Evolutionary conservation across 192 early-diverging fungal genomes (phyloP).

Genomic region (Coemansia sp.): DNA sequence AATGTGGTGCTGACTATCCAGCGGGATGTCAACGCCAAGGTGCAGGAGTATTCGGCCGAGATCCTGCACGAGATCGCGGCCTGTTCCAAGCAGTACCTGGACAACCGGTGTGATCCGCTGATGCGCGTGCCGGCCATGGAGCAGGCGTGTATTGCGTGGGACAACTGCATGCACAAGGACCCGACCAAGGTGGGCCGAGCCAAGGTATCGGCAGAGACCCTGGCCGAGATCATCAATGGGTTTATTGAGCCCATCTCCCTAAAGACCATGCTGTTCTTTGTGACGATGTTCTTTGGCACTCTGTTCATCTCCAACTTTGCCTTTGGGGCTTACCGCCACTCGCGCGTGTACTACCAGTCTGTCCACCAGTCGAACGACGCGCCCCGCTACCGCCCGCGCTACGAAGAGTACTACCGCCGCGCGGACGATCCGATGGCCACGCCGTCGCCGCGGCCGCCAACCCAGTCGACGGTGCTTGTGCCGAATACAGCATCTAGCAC

Average conservation of each 20-base stretch:
- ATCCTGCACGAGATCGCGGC: conserved; percentile 55
- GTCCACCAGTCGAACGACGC: conserved; percentile 15
- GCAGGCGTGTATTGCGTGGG: conserved; percentile 55
- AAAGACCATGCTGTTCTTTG: conserved; percentile 69
- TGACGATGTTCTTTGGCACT: conserved; percentile 44
- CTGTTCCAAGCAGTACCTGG: conserved; percentile 60
- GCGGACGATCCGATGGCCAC: conserved; percentile 9
- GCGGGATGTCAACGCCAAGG: conserved; percentile 64
- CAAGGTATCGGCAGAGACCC: conserved; percentile 72
- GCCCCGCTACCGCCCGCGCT: neutral
- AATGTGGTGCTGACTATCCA: conserved; percentile 66
- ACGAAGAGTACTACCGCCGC: too few relatives aligned
- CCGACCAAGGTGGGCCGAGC: conserved; percentile 60
- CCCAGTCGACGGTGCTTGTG: too few relatives aligned
- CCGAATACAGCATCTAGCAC: too few relatives aligned
- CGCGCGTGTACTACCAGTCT: conserved; percentile 30
- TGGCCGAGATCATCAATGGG: conserved; percentile 76
- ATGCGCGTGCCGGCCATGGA: conserved; percentile 59
- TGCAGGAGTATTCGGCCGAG: conserved; percentile 57
- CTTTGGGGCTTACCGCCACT: conserved; percentile 45
- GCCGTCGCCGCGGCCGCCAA: conserved; percentile 12
- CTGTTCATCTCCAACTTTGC: conserved; percentile 46
- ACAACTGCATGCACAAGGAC: conserved; percentile 56
- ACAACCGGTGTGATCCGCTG: conserved; percentile 53
- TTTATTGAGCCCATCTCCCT: conserved; percentile 81